Conservation (phyloP, 306 rosid species). For the Cucumis sativus region Cucumber_9930_V3 NC_026657.2:27681501-27682000, state of each 20-base stretch:
- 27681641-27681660: constrained; percentile 84
- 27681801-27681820: constrained; percentile 67
- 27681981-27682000: constrained; percentile 73
- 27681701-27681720: constrained; percentile 42
- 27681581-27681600: constrained; percentile 56
- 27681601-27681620: constrained; percentile 95
- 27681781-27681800: constrained; percentile 92
- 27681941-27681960: constrained; percentile 72
- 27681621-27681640: constrained; percentile 56
- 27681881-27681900: constrained; percentile 79
- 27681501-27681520: background rate
- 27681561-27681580: constrained; percentile 22
- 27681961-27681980: constrained; percentile 95
- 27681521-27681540: background rate
- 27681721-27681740: constrained; percentile 70
- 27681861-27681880: constrained; percentile 88
- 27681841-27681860: constrained; percentile 48
- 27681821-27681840: constrained; percentile 50
- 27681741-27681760: constrained; percentile 54
- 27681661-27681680: constrained; percentile 66
- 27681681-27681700: constrained; percentile 55
- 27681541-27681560: background rate
- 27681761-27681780: constrained; percentile 93
- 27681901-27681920: constrained; percentile 63
- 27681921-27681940: constrained; percentile 47